Base-by-base conservation (phyloP, 805 yeast species). In the Scheffersomyces stipitis region DNA sequence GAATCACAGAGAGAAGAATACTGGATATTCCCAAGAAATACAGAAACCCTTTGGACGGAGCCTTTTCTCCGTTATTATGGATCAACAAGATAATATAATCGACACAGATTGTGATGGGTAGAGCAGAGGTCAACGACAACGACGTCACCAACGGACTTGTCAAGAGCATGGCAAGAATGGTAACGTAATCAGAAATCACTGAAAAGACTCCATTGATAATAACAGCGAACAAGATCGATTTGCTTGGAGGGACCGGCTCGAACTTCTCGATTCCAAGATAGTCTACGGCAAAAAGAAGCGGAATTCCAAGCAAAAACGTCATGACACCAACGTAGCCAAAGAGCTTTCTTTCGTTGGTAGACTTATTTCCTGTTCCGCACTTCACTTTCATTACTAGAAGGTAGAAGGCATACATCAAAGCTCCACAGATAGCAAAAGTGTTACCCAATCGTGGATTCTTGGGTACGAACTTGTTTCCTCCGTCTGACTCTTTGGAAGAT, bases 71-170 rank as follows among this genome's bases (percentile, higher is more conserved):
- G 34, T 40, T 49, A 6, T 54, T 64, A 0, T 52, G 40, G 9
- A 57, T n/a, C 15, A 42, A 46, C 28, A 64, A 44, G 6, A 64
- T 49, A 12, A 70, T 44, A 42, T 66, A 73, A 46, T 76, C 82
- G 33, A 73, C 61, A 36, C 72, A 62, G 47, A 76, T 72, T 18
- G 75, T 71, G 16, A 76, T 60, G 3, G 82, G 82, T 24, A 76
- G 74, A 0, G 75, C 70, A 0, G 77, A 64, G 1, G 81, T 73
- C 24, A 76, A 53, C 3, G 80, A 73, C 26, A 76, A 57, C 3
- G 80, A 64, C 2, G 78, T 69, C 12, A 75, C 66, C 38, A 76
- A 61, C 1, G 82, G 82, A 31, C 79, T 73, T 1, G 81, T 76
- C 27, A 75, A 58, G 15, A 76, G 51, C 60, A 75, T 65, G 5